Evolutionary conservation across 805 yeast species (phyloP).

Genomic region (Hanseniaspora jakobsenii): DNA sequence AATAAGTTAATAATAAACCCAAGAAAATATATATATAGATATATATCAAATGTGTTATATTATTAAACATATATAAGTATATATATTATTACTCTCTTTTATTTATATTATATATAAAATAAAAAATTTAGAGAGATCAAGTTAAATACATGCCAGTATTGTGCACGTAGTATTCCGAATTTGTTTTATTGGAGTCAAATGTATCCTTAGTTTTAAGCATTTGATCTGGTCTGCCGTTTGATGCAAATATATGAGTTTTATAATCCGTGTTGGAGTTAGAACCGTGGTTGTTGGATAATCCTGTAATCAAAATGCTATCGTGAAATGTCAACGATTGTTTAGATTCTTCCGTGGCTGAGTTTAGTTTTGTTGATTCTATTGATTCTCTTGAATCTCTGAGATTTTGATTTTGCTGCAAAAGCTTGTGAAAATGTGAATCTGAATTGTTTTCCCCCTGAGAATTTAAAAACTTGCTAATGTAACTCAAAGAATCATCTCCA

Average conservation of each 20-base stretch:
- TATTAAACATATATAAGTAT: too few species aligned
- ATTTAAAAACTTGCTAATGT: conserved; percentile 1
- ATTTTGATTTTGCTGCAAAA: background rate
- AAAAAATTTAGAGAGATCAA: background rate
- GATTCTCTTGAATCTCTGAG: background rate
- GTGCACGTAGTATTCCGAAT: background rate
- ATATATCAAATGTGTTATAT: too few species aligned
- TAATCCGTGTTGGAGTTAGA: background rate
- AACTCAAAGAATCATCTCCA: background rate
- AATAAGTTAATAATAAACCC: too few species aligned
- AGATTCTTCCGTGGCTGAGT: background rate
- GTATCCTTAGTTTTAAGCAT: too few species aligned
- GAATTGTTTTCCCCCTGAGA: background rate
- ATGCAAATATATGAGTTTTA: too few species aligned
- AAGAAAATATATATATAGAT: too few species aligned
- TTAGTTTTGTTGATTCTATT: background rate
- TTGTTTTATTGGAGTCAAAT: background rate
- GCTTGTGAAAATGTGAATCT: background rate
- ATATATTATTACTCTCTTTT: too few species aligned
- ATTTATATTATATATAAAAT: too few species aligned
- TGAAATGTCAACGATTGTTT: too few species aligned
- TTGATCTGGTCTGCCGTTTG: too few species aligned
- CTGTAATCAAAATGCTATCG: conserved; percentile 12
- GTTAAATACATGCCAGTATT: background rate
- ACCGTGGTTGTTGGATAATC: background rate